Evolutionary conservation across 2,329 filamentous ascomycete species (phyloP).

Genomic region (Colletotrichum cordylinicola): DNA sequence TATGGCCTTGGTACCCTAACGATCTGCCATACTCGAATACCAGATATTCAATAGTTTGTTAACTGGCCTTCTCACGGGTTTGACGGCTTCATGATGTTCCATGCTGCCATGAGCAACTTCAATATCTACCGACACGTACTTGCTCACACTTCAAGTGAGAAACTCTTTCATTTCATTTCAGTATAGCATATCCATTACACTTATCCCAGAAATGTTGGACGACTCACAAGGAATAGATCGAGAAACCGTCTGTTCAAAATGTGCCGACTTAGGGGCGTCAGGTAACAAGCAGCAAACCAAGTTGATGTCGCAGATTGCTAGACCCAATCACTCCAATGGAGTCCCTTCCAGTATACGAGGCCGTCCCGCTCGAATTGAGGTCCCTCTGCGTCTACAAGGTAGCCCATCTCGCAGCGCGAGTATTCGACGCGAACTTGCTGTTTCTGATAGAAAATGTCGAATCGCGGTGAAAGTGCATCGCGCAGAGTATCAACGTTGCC

Average conservation of each 20-base stretch:
- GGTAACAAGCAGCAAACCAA: not conserved
- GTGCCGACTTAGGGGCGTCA: not conserved
- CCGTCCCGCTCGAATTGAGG: slow-evolving; percentile 40
- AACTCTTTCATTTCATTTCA: not conserved
- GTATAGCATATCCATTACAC: not conserved
- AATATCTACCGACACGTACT: not conserved
- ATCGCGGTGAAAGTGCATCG: slow-evolving; percentile 51
- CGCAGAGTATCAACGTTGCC: slow-evolving; percentile 53
- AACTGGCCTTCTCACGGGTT: not conserved
- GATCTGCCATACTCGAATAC: not conserved
- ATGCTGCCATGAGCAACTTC: not conserved
- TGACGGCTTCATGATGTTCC: not conserved
- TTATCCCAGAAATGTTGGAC: not conserved
- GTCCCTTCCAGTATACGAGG: slow-evolving; percentile 20
- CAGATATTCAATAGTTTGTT: not conserved
- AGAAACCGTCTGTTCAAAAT: not conserved
- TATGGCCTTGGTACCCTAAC: not conserved
- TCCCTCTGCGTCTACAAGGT: slow-evolving; percentile 61
- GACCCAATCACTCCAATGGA: not conserved
- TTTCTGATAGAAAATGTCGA: slow-evolving; percentile 55
- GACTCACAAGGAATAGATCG: not conserved
- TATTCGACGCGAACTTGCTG: slow-evolving; percentile 54
- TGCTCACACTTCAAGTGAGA: not conserved
- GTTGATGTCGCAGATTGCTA: not conserved
- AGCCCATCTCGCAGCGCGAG: slow-evolving; percentile 57